Conservation (phyloP, 2,329 filamentous ascomycete genomes). For the Huntiella savannae region DNA sequence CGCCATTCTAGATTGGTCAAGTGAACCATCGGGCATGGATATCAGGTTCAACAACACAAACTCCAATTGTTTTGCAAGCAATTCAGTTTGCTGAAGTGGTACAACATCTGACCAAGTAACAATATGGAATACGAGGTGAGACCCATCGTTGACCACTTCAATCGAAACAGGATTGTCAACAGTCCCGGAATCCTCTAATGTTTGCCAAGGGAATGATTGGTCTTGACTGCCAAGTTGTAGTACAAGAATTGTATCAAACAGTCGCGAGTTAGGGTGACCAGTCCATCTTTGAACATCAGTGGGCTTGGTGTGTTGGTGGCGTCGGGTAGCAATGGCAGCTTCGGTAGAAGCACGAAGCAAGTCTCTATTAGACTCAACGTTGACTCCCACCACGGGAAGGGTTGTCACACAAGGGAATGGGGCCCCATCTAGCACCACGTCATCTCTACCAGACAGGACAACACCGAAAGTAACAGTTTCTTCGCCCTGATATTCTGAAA, state of each 20-base stretch:
- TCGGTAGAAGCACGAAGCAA: slow-evolving; percentile 45
- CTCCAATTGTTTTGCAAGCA: slow-evolving; percentile 57
- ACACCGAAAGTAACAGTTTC: slow-evolving; percentile 55
- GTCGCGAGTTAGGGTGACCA: slow-evolving; percentile 39
- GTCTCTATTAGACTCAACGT: slow-evolving; percentile 28
- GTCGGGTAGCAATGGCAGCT: slow-evolving; percentile 43
- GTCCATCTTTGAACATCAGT: slow-evolving; percentile 54
- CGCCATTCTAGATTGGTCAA: slow-evolving; percentile 20
- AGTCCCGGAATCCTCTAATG: slow-evolving; percentile 45
- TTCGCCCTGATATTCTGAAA: slow-evolving; percentile 64
- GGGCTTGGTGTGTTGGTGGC: slow-evolving; percentile 54
- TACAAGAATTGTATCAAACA: slow-evolving; percentile 75
- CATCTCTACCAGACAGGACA: slow-evolving; percentile 56
- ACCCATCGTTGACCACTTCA: slow-evolving; percentile 44
- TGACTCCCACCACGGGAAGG: slow-evolving; percentile 41
- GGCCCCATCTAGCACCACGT: slow-evolving; percentile 35
- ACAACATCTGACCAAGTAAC: slow-evolving; percentile 47
- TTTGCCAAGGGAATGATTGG: slow-evolving; percentile 30
- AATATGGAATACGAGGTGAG: slow-evolving; percentile 40
- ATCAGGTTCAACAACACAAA: slow-evolving; percentile 41
- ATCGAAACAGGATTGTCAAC: slow-evolving; percentile 68
- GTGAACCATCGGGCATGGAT: slow-evolving; percentile 23
- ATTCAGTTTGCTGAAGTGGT: slow-evolving; percentile 44
- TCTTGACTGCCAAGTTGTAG: slow-evolving; percentile 44
- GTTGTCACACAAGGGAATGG: slow-evolving; percentile 70